Evolutionary conservation across 192 early-diverging fungal species (phyloP).

Genomic region (Coemansia sp.): DNA sequence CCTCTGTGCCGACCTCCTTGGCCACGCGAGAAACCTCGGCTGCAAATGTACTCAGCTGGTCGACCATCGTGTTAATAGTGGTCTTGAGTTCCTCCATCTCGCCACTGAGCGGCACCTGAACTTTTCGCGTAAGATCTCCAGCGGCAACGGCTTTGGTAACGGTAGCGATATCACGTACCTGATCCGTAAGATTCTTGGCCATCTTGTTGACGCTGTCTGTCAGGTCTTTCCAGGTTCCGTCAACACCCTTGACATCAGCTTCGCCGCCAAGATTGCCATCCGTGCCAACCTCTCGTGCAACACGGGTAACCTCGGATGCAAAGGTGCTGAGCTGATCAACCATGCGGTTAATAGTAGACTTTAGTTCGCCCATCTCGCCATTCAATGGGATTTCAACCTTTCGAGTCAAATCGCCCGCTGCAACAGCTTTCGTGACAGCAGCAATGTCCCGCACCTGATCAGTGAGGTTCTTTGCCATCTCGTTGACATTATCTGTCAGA

Average conservation of each 20-base stretch:
- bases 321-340: conserved; percentile 57
- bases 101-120: conserved; percentile 59
- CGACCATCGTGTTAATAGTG: conserved; percentile 69
- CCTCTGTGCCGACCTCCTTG: conserved; percentile 64
- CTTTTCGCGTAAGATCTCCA: conserved; percentile 62
- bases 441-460: conserved; percentile 59
- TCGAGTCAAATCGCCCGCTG: conserved; percentile 56
- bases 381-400: conserved; percentile 59
- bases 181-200: conserved; percentile 64
- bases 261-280: conserved; percentile 59
- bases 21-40: conserved; percentile 68
- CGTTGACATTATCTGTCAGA: conserved; percentile 56
- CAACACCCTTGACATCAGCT: conserved; percentile 54
- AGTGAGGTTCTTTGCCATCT: conserved; percentile 58
- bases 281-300: conserved; percentile 60
- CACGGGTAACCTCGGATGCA: conserved; percentile 54
- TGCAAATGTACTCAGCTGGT: conserved; percentile 60
- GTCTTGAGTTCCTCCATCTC: conserved; percentile 63
- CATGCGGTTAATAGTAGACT: conserved; percentile 48
- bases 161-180: conserved; percentile 60
- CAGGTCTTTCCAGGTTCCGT: conserved; percentile 59
- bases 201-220: conserved; percentile 65
- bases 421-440: conserved; percentile 61
- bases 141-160: conserved; percentile 64
- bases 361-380: conserved; percentile 66